phyloP scores from a whole-genome alignment of 345 rosid genomes.

The Cardamine resedifolia region DNA sequence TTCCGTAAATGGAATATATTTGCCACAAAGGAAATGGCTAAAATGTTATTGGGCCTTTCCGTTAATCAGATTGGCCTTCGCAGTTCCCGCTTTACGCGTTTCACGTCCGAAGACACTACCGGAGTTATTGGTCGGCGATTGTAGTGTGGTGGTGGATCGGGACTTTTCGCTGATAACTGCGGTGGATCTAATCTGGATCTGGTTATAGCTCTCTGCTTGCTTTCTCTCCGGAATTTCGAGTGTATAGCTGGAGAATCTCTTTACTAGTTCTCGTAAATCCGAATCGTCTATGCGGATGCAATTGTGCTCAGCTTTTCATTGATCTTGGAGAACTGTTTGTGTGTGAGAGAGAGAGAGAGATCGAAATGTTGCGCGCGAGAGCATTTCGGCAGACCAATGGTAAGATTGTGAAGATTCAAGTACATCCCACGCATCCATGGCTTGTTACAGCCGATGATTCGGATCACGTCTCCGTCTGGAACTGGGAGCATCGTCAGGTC shows the following conservation, averaged over 20 bases:
- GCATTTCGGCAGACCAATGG: constrained; percentile 82
- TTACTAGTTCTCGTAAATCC: constrained; percentile 12
- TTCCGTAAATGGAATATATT: not conserved
- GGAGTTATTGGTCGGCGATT: constrained; percentile 22
- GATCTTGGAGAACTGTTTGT: not conserved
- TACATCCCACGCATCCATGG: constrained; percentile 99
- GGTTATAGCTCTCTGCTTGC: not conserved
- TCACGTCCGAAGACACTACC: constrained; percentile 12
- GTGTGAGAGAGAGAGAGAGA: not conserved
- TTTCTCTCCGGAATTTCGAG: not conserved
- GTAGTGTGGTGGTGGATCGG: constrained; percentile 24
- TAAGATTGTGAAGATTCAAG: constrained; percentile 90
- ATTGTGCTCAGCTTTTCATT: constrained; percentile 22
- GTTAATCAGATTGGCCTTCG: constrained; percentile 13
- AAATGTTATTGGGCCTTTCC: constrained; percentile 16
- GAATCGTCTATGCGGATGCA: constrained; percentile 24
- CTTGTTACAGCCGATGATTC: constrained; percentile 93
- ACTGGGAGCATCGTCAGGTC: constrained; percentile 99
- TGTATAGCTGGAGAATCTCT: constrained; percentile 4
- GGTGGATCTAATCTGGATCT: constrained; percentile 36
- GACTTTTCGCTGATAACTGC: not conserved
- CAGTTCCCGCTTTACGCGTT: constrained; percentile 9
- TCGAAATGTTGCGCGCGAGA: constrained; percentile 77
- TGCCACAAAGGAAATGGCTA: not conserved
- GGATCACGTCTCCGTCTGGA: constrained; percentile 98